phyloP scores from a whole-genome alignment of 352 stramenopile genomes.

The Pseudoperonospora humuli region DNA sequence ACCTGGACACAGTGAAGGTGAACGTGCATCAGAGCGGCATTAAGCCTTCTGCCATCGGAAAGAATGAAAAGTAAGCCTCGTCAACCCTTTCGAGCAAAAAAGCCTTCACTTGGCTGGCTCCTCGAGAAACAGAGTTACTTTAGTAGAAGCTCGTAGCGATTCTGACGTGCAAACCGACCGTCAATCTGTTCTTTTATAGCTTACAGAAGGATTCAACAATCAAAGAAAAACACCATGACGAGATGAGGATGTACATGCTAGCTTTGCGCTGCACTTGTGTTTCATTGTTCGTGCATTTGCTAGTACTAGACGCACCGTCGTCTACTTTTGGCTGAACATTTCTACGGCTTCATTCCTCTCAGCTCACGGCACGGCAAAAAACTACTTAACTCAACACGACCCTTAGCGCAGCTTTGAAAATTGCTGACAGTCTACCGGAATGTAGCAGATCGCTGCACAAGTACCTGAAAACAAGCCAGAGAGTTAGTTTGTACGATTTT shows the following conservation, averaged over 20 bases:
- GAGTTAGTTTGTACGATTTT: not conserved
- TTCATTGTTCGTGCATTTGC: too few species aligned
- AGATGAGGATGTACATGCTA: too few species aligned
- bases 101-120: too few species aligned
- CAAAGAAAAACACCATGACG: too few species aligned
- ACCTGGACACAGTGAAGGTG: slow-evolving; percentile 72
- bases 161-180: too few species aligned
- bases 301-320: too few species aligned
- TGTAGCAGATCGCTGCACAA: slow-evolving; percentile 34
- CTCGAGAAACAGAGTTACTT: too few species aligned
- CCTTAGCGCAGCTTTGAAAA: not conserved
- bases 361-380: not conserved
- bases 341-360: not conserved
- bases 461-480: slow-evolving; percentile 18
- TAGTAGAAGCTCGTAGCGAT: too few species aligned
- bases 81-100: not conserved
- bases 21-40: slow-evolving; percentile 77
- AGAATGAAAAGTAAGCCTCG: slow-evolving; percentile 28
- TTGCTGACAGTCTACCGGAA: slow-evolving; percentile 20
- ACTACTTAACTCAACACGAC: not conserved
- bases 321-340: not conserved
- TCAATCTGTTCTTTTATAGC: too few species aligned
- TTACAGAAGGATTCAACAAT: too few species aligned
- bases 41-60: slow-evolving; percentile 51
- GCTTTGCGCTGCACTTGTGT: too few species aligned